These are phyloP conservation scores for Mytilinidion resinicola DNA, from an alignment of 495 filamentous ascomycete species.

Conservation along the genomic window DNA sequence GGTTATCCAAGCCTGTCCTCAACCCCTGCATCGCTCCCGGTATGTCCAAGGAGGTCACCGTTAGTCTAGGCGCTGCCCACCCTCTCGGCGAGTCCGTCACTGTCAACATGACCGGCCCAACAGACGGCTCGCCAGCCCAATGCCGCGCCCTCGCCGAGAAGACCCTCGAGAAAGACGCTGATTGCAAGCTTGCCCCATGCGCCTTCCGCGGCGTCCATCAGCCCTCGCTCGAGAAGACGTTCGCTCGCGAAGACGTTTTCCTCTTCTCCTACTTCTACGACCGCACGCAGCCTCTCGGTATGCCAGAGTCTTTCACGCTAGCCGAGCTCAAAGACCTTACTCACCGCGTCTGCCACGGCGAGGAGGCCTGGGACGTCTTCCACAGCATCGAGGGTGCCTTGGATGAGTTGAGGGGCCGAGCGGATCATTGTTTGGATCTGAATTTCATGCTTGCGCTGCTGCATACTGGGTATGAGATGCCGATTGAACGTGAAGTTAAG, in stretches of 20 bases:
- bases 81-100: slow-evolving; percentile 52
- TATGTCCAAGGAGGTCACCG: slow-evolving; percentile 60
- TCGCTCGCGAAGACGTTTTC: slow-evolving; percentile 85
- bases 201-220: slow-evolving; percentile 97
- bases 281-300: slow-evolving; percentile 81
- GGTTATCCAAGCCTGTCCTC: slow-evolving; percentile 56
- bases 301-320: slow-evolving; percentile 91
- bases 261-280: slow-evolving; percentile 98
- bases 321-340: slow-evolving; percentile 80
- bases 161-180: slow-evolving; percentile 78
- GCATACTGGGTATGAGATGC: slow-evolving; percentile 98
- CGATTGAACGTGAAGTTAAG: slow-evolving; percentile 87
- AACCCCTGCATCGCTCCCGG: slow-evolving; percentile 88
- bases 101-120: slow-evolving; percentile 86
- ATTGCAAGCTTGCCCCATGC: slow-evolving; percentile 79
- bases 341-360: slow-evolving; percentile 74
- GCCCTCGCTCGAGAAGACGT: slow-evolving; percentile 86
- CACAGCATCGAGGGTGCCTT: slow-evolving; percentile 63
- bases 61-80: slow-evolving; percentile 58
- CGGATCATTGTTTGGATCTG: slow-evolving; percentile 88
- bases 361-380: slow-evolving; percentile 71
- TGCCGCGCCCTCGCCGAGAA: slow-evolving; percentile 86
- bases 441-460: slow-evolving; percentile 90
- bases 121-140: slow-evolving; percentile 63
- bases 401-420: slow-evolving; percentile 66